phyloP scores from a whole-genome alignment of 306 rosid genomes.

The Fagus crenata region DNA sequence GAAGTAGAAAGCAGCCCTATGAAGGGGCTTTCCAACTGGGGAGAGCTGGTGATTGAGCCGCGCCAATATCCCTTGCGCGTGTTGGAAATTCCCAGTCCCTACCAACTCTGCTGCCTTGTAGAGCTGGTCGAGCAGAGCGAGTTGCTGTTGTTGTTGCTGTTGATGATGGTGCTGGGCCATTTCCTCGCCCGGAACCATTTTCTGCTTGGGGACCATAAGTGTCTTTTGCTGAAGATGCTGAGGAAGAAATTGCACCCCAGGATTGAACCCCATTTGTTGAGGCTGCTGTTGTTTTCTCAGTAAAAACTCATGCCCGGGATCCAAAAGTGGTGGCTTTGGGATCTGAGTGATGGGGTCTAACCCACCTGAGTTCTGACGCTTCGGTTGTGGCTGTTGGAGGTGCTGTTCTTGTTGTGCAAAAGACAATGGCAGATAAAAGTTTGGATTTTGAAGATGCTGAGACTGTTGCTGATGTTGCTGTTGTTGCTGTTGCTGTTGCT shows the following conservation, averaged over 20 bases:
- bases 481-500: slow-evolving; percentile 55
- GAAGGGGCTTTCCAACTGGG: slow-evolving; percentile 88
- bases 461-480: slow-evolving; percentile 47
- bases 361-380: slow-evolving; percentile 55
- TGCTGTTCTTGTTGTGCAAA: slow-evolving; percentile 61
- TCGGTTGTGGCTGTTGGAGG: slow-evolving; percentile 47
- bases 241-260: slow-evolving; percentile 51
- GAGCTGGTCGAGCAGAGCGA: slow-evolving; percentile 63
- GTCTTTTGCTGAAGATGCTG: slow-evolving; percentile 64
- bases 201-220: slow-evolving; percentile 47
- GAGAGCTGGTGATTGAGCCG: slow-evolving; percentile 99
- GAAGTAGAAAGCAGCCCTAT: slow-evolving; percentile 89
- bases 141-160: slow-evolving; percentile 44
- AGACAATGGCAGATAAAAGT: slow-evolving; percentile 53
- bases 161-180: slow-evolving; percentile 47
- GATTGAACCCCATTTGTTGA: slow-evolving; percentile 41
- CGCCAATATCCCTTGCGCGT: slow-evolving; percentile 99
- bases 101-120: slow-evolving; percentile 80
- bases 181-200: slow-evolving; percentile 52
- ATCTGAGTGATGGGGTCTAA: slow-evolving; percentile 39
- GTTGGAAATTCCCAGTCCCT: slow-evolving; percentile 76
- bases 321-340: slow-evolving; percentile 43
- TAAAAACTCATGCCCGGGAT: slow-evolving; percentile 54
- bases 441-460: slow-evolving; percentile 53
- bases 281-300: slow-evolving; percentile 49